Percentiles rank a stretch among this genome's conserved stretches.
These are phyloP conservation scores for Boletellus deceptivus DNA, from an alignment of 1,284 basidiomycete genomes.

Conservation along the genomic window DNA sequence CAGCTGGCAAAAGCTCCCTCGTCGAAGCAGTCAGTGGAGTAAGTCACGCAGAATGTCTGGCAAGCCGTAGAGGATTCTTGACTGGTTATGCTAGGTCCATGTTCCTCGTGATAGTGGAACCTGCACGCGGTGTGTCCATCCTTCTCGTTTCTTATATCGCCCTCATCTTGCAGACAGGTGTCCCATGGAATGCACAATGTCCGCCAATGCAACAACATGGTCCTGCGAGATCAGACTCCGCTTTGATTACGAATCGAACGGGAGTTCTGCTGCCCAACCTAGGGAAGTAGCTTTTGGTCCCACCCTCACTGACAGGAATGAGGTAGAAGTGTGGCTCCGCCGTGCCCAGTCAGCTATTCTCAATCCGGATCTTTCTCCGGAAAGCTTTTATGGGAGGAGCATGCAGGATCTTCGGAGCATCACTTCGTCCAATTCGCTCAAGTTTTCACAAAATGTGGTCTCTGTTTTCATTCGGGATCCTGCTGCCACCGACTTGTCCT, in stretches of 20 bases:
- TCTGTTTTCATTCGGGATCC: conserved; percentile 48
- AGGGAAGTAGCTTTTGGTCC: conserved; percentile 37
- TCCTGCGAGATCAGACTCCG: conserved; percentile 50
- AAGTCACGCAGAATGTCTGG: conserved; percentile 13
- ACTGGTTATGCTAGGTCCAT: conserved; percentile 41
- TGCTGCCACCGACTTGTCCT: conserved; percentile 44
- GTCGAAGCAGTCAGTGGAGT: conserved; percentile 60
- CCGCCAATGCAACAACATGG: conserved; percentile 42
- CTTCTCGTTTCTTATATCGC: neutral
- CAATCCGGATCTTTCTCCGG: conserved; percentile 36
- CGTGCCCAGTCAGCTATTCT: conserved; percentile 62
- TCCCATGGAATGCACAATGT: conserved; percentile 56
- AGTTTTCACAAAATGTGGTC: conserved; percentile 60
- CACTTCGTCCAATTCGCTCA: conserved; percentile 18
- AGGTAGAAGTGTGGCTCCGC: conserved; percentile 53
- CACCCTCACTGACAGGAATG: conserved; percentile 36
- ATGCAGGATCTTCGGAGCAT: conserved; percentile 30
- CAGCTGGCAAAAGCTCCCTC: conserved; percentile 59
- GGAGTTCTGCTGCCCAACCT: conserved; percentile 16
- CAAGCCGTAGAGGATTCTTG: neutral
- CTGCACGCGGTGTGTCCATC: conserved; percentile 47
- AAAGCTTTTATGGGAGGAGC: conserved; percentile 37
- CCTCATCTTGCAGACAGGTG: conserved; percentile 38
- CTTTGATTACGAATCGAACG: conserved; percentile 36
- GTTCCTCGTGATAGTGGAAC: conserved; percentile 60